Conservation (phyloP, 371 early-diverging fungal genomes). For the Polyrhizophydium stewartii region DNA sequence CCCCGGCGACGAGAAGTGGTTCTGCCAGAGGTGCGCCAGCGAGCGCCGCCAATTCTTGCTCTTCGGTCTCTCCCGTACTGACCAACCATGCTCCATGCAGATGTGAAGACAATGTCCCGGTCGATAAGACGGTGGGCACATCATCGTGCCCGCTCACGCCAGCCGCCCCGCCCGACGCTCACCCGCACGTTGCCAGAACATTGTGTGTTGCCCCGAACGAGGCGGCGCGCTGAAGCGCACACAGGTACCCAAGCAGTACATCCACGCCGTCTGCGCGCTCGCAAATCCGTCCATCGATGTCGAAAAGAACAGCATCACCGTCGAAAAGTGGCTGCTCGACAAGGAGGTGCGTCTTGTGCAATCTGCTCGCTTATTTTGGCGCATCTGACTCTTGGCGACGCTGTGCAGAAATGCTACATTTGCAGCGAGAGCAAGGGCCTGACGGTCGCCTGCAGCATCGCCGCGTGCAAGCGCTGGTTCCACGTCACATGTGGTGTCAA, state of each 20-base stretch:
- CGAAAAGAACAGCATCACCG: neutral
- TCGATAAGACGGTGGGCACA: conserved; percentile 29
- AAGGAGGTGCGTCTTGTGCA: neutral
- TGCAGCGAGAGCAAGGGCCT: conserved; percentile 5
- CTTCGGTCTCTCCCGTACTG: too few relatives aligned
- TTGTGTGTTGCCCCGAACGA: conserved; percentile 45
- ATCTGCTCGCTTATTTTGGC: too few relatives aligned
- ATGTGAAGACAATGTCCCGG: conserved; percentile 38
- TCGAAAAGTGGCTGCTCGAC: conserved; percentile 9
- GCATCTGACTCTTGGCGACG: neutral
- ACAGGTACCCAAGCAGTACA: conserved; percentile 42
- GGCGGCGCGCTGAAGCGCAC: conserved; percentile 54
- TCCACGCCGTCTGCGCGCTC: conserved; percentile 56
- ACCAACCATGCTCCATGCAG: too few relatives aligned
- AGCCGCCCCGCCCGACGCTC: neutral
- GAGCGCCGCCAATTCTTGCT: too few relatives aligned
- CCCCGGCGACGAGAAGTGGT: conserved; percentile 43
- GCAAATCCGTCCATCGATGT: conserved; percentile 19
- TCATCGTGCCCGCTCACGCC: too few relatives aligned
- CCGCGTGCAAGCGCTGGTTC: neutral
- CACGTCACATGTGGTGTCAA: conserved; percentile 11
- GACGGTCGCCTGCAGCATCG: conserved; percentile 1
- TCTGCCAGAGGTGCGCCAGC: conserved; percentile 29
- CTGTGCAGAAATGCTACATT: conserved; percentile 7
- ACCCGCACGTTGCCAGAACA: conserved; percentile 26